These are phyloP conservation scores for Monosporascus sp. DNA, from an alignment of 2,329 filamentous ascomycete species.

Conservation along the genomic window DNA sequence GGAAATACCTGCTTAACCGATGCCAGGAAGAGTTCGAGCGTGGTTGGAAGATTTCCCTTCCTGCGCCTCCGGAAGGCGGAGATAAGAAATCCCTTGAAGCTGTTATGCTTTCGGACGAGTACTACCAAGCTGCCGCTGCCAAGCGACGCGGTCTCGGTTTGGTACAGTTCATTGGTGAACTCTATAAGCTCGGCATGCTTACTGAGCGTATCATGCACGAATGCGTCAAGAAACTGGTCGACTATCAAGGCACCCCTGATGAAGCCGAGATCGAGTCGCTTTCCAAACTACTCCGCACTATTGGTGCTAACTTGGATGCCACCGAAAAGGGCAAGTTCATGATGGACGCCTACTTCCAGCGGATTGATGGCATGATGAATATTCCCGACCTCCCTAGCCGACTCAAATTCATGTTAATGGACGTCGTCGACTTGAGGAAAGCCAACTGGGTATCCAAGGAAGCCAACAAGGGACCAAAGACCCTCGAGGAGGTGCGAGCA, in stretches of 20 bases:
- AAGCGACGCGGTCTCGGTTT: conserved; percentile 97
- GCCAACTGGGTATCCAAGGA: conserved; percentile 83
- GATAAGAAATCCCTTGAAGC: conserved; percentile 62
- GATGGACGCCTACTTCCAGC: conserved; percentile 91
- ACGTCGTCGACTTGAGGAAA: conserved; percentile 79
- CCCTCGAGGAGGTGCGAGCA: conserved; percentile 84
- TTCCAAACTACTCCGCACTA: conserved; percentile 85
- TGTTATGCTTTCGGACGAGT: conserved; percentile 88
- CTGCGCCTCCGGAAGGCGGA: conserved; percentile 66
- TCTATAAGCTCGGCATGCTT: conserved; percentile 98
- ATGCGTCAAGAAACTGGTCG: conserved; percentile 93
- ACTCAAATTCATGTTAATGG: conserved; percentile 94
- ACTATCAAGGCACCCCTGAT: conserved; percentile 89
- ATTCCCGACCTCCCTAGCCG: conserved; percentile 79
- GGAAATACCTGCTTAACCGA: conserved; percentile 96
- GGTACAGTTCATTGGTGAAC: conserved; percentile 97
- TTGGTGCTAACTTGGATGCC: conserved; percentile 79
- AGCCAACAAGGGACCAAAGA: conserved; percentile 91
- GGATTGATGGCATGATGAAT: conserved; percentile 78
- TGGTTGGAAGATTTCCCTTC: conserved; percentile 89
- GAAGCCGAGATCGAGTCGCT: conserved; percentile 96
- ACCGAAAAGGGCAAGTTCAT: conserved; percentile 78
- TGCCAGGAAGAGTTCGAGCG: conserved; percentile 99
- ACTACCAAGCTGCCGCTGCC: conserved; percentile 87
- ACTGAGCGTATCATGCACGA: conserved; percentile 99